These are phyloP conservation scores for Rostrohypoxylon terebratum DNA, from an alignment of 495 filamentous ascomycete species.

Conservation along the genomic window DNA sequence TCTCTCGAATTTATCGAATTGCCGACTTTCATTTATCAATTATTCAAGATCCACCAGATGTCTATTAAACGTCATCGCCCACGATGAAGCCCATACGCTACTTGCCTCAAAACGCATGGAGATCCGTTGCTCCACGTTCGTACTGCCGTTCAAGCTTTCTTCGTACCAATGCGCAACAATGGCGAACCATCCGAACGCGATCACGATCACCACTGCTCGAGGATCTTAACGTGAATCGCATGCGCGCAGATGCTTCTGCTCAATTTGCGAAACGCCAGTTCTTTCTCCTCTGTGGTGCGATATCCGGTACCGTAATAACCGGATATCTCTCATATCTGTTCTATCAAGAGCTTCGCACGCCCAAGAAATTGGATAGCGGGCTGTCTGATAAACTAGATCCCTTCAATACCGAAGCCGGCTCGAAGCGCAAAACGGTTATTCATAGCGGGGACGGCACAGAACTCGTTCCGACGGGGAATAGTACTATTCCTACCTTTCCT, in stretches of 20 bases:
- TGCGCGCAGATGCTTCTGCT: conserved; percentile 53
- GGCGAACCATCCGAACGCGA: conserved; percentile 54
- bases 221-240: conserved; percentile 59
- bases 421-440: conserved; percentile 66
- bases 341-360: conserved; percentile 50
- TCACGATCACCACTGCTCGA: conserved; percentile 50
- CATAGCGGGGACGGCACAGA: conserved; percentile 69
- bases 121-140: conserved; percentile 11
- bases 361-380: conserved; percentile 60
- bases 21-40: conserved; percentile 7
- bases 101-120: conserved; percentile 26
- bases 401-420: conserved; percentile 53
- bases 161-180: conserved; percentile 34
- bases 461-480: conserved; percentile 83
- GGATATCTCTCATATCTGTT: conserved; percentile 59
- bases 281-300: conserved; percentile 60
- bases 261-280: conserved; percentile 60
- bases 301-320: conserved; percentile 63
- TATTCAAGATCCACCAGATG: neutral
- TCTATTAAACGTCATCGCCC: conserved; percentile 12
- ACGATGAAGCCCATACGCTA: conserved; percentile 46
- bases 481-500: conserved; percentile 84
- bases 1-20: neutral
- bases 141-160: conserved; percentile 7
- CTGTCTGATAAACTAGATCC: conserved; percentile 56